These are phyloP conservation scores for Dalbergia cultrata DNA, from an alignment of 306 rosid genomes.

Conservation along the genomic window DNA sequence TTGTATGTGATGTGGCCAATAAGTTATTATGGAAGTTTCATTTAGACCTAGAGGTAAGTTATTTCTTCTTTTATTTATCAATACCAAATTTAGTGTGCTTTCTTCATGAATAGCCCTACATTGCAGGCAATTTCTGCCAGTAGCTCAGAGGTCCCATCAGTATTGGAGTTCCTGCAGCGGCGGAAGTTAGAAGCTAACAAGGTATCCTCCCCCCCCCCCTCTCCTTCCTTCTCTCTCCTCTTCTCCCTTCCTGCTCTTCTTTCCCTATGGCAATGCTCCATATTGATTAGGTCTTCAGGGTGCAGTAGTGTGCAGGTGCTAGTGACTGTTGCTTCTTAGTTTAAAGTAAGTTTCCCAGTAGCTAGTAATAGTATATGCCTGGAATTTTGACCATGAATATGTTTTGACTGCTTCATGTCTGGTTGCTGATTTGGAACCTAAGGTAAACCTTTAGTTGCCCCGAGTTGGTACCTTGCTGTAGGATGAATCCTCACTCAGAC, in stretches of 20 bases:
- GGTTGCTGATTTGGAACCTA: conserved; percentile 40
- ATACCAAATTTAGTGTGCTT: conserved; percentile 27
- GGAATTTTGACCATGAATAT: conserved; percentile 25
- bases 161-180: conserved; percentile 95
- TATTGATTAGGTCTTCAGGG: conserved; percentile 33
- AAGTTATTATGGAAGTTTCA: conserved; percentile 83
- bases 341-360: conserved; percentile 22
- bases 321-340: conserved; percentile 33
- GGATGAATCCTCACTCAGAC: conserved; percentile 25
- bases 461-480: conserved; percentile 25
- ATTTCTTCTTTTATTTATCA: conserved; percentile 34
- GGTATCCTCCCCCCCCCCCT: conserved; percentile 53
- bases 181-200: conserved; percentile 84
- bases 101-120: conserved; percentile 38
- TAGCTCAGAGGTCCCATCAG: conserved; percentile 93
- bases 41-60: conserved; percentile 84
- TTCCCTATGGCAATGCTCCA: conserved; percentile 29
- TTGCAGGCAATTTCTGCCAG: conserved; percentile 93
- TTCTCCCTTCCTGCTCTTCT: too few relatives aligned
- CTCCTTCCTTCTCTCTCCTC: too few relatives aligned
- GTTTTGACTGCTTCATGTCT: neutral
- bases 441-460: conserved; percentile 14
- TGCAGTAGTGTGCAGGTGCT: conserved; percentile 38
- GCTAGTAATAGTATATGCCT: conserved; percentile 33
- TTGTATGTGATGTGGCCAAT: conserved; percentile 78